Percentiles rank a stretch among this genome's conserved stretches.
phyloP scores from a whole-genome alignment of 2,329 filamentous ascomycete genomes.

The Diaporthe helianthi region DNA sequence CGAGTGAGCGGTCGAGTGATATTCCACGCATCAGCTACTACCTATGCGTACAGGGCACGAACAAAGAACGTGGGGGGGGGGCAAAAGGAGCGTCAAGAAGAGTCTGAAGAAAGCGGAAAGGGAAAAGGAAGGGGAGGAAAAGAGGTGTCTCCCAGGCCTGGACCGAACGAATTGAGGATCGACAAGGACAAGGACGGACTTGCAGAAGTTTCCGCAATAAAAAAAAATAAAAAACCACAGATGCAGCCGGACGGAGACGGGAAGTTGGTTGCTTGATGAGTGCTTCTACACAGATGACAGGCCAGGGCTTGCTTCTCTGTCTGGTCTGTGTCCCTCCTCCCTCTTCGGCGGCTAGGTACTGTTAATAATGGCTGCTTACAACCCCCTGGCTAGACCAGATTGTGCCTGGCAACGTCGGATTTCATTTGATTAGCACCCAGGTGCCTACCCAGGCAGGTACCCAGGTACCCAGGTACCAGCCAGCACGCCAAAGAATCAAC shows the following conservation, averaged over 20 bases:
- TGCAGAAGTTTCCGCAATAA: conserved; percentile 22
- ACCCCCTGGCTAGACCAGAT: conserved; percentile 23
- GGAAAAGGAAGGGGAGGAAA: background rate
- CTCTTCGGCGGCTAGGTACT: background rate
- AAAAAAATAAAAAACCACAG: background rate
- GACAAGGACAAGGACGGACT: conserved; percentile 19
- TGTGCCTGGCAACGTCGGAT: conserved; percentile 27
- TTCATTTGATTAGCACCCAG: conserved; percentile 17
- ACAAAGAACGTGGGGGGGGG: conserved; percentile 24
- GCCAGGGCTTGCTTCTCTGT: conserved; percentile 17
- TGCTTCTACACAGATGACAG: conserved; percentile 22
- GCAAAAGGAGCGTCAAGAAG: conserved; percentile 28
- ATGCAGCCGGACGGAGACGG: conserved; percentile 29
- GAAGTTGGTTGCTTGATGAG: conserved; percentile 18
- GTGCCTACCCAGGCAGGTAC: too few species aligned
- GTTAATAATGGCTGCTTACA: conserved; percentile 1
- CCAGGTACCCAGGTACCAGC: too few species aligned
- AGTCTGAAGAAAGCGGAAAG: conserved; percentile 16
- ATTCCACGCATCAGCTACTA: conserved; percentile 29
- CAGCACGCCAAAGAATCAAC: background rate
- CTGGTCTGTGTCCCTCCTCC: background rate
- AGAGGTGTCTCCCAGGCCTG: background rate
- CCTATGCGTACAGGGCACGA: conserved; percentile 29
- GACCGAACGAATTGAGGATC: conserved; percentile 16
- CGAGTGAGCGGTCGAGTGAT: conserved; percentile 30